phyloP scores from a whole-genome alignment of 148 eudicot genomes.

The Tetragonia tetragonoides region DNA sequence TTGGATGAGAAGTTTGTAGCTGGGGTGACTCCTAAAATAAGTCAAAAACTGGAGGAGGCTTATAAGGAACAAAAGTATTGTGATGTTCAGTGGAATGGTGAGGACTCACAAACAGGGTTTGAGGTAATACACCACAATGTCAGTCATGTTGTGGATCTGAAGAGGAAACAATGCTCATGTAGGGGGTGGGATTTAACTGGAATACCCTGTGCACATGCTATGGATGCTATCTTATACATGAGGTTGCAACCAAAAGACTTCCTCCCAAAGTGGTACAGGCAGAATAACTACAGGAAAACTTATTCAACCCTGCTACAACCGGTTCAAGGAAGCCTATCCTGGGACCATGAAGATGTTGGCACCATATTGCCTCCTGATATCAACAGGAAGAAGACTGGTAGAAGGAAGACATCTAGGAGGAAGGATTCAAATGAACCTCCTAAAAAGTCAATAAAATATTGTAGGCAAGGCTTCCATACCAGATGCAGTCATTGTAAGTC shows the following conservation, averaged over 20 bases:
- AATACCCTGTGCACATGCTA: not conserved
- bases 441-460: no score
- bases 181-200: slow-evolving; percentile 1
- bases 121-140: not conserved
- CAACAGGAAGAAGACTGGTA: not conserved
- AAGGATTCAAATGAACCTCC: no score
- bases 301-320: not conserved
- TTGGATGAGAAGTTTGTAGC: not conserved
- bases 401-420: not conserved
- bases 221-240: slow-evolving; percentile 2
- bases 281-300: not conserved
- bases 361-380: not conserved
- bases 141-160: not conserved
- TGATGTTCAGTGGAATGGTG: slow-evolving; percentile 5
- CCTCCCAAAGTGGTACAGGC: not conserved
- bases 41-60: not conserved
- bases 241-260: not conserved
- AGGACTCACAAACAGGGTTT: slow-evolving; percentile 2
- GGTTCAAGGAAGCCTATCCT: not conserved
- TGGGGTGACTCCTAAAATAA: slow-evolving; percentile 1
- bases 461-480: no score
- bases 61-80: not conserved
- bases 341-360: not conserved
- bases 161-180: not conserved
- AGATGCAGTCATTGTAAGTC: no score